Conservation (phyloP, 768 basidiomycete genomes). For the Trametes meyenii region DNA sequence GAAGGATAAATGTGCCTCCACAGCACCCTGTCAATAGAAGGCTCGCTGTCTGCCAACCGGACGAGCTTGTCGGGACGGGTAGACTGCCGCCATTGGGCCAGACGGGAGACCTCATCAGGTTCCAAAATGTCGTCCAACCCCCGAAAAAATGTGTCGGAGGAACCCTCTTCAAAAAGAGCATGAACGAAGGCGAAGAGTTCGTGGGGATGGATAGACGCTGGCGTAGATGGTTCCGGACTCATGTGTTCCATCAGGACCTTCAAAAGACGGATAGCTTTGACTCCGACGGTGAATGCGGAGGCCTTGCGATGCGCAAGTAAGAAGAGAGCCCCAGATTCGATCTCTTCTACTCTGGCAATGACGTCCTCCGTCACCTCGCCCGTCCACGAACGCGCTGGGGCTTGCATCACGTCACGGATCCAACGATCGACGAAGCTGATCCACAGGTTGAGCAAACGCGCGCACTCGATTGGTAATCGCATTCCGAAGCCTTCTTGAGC, state of each 20-base stretch:
- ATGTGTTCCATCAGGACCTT: constrained; percentile 51
- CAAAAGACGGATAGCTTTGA: constrained; percentile 64
- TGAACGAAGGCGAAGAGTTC: constrained; percentile 48
- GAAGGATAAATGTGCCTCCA: constrained; percentile 76
- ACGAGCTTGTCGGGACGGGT: constrained; percentile 58
- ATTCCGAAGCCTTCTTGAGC: constrained; percentile 64
- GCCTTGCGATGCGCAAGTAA: constrained; percentile 61
- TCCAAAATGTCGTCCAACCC: constrained; percentile 73
- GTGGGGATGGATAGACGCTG: constrained; percentile 30
- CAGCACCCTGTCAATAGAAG: constrained; percentile 66
- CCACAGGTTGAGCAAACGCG: constrained; percentile 75
- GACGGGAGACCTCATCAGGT: constrained; percentile 55
- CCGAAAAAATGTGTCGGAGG: constrained; percentile 51
- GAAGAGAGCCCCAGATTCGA: constrained; percentile 76
- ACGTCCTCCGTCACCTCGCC: constrained; percentile 47
- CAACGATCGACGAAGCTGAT: constrained; percentile 69
- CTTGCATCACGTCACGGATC: constrained; percentile 52
- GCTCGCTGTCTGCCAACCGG: constrained; percentile 70
- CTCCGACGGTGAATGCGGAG: constrained; percentile 58
- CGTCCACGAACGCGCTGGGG: constrained; percentile 40
- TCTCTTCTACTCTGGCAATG: constrained; percentile 53
- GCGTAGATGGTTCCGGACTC: constrained; percentile 35
- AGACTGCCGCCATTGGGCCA: constrained; percentile 69
- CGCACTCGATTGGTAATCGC: constrained; percentile 66
- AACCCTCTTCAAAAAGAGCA: constrained; percentile 53